Evolutionary conservation across 2,329 filamentous ascomycete genomes (phyloP).

Genomic region (Myrmaecium sp.): DNA sequence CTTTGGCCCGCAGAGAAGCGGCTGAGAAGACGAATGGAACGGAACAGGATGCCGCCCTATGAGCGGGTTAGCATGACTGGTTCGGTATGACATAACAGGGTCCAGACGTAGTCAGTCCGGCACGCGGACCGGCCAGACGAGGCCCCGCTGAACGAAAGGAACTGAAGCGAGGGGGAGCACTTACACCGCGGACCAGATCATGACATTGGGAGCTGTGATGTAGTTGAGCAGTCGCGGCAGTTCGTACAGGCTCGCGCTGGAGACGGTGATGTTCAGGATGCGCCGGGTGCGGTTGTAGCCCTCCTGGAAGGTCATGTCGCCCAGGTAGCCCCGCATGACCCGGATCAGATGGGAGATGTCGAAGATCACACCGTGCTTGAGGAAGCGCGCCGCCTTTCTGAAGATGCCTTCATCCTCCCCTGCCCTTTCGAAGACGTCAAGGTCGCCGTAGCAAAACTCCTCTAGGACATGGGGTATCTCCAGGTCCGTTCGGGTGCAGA

Average conservation of each 20-base stretch:
- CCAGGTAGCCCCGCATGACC: constrained; percentile 66
- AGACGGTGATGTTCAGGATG: constrained; percentile 88
- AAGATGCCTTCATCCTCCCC: constrained; percentile 44
- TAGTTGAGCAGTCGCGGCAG: constrained; percentile 80
- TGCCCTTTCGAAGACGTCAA: constrained; percentile 60
- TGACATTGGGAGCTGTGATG: constrained; percentile 79
- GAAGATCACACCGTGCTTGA: constrained; percentile 71
- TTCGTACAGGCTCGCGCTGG: constrained; percentile 73
- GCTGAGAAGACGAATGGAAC: constrained; percentile 75
- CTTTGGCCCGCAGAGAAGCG: constrained; percentile 65
- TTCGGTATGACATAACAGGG: too few species aligned
- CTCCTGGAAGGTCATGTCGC: constrained; percentile 88
- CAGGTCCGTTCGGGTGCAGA: constrained; percentile 62
- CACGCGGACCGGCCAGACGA: too few species aligned
- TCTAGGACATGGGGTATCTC: constrained; percentile 55
- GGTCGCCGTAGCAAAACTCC: constrained; percentile 60
- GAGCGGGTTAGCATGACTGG: constrained; percentile 5
- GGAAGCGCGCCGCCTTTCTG: constrained; percentile 51
- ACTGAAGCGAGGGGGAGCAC: constrained; percentile 16
- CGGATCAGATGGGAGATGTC: constrained; percentile 67
- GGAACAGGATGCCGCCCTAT: constrained; percentile 72
- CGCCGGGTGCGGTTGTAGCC: constrained; percentile 87
- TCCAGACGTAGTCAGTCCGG: too few species aligned
- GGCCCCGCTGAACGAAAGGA: too few species aligned
- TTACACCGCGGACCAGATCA: constrained; percentile 86